A percentile compares a stretch with the other conserved stretches of the same genome.
These are phyloP conservation scores for Oligophagozyma castellii DNA, from an alignment of 1,139 yeast species.

Conservation along the genomic window DNA sequence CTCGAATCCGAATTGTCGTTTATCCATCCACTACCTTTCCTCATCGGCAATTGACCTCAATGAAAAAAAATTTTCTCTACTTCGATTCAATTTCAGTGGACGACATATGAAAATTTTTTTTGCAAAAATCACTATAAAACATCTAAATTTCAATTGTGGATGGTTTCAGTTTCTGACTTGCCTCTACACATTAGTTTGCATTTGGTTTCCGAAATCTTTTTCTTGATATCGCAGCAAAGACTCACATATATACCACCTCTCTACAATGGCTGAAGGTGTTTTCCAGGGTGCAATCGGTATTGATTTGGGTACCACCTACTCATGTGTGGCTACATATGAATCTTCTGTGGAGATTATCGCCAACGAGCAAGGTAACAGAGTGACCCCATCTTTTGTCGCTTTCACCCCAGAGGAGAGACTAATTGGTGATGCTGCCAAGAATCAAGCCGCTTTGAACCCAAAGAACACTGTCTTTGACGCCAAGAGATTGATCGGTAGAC, in stretches of 20 bases:
- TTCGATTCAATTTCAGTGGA: no score
- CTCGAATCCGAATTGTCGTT: no score
- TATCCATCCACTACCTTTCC: no score
- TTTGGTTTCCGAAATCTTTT: neutral
- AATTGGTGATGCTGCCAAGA: conserved; percentile 91
- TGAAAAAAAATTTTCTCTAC: no score
- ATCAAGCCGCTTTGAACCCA: conserved; percentile 81
- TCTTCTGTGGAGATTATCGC: conserved; percentile 84
- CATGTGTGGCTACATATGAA: conserved; percentile 91
- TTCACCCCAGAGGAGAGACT: conserved; percentile 78
- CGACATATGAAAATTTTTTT: no score
- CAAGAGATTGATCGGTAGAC: conserved; percentile 77
- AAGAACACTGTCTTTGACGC: conserved; percentile 74
- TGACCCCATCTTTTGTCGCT: conserved; percentile 85
- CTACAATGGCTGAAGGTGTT: conserved; percentile 92
- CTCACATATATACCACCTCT: neutral
- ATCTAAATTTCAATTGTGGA: no score
- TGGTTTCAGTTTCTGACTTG: neutral
- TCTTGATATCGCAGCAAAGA: conserved; percentile 1
- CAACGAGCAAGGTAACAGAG: conserved; percentile 93
- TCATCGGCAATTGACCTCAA: no score
- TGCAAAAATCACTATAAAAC: no score
- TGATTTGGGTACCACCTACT: conserved; percentile 84
- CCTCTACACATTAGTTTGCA: neutral
- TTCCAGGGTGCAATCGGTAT: conserved; percentile 99